phyloP scores from a whole-genome alignment of 225 moss, liverwort and hornwort genomes.

The Pseudoscleropodium purum region DNA sequence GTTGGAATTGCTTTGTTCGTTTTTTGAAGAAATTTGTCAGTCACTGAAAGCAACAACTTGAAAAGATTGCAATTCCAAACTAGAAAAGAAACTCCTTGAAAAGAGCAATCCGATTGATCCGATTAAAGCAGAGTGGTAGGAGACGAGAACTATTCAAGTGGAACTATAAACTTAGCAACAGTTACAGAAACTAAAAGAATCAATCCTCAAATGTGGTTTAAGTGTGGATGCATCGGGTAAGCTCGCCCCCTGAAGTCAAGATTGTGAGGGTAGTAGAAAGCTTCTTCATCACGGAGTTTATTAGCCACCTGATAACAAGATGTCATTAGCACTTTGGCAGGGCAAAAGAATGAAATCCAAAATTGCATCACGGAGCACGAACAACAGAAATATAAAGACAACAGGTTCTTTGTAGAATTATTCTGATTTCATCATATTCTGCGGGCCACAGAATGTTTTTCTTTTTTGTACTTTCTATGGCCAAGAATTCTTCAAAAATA shows the following conservation, averaged over 20 bases:
- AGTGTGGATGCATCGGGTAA: slow-evolving; percentile 88
- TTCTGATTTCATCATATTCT: background rate
- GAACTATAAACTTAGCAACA: no score
- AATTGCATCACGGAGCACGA: background rate
- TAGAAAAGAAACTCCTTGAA: no score
- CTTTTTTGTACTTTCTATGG: background rate
- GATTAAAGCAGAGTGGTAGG: no score
- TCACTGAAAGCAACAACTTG: no score
- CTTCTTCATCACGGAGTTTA: slow-evolving; percentile 58
- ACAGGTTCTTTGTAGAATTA: background rate
- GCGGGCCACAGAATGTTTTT: background rate
- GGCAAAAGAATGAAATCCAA: background rate
- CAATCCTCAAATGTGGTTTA: slow-evolving; percentile 47
- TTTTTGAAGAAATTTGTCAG: no score
- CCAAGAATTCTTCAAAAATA: background rate
- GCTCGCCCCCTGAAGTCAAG: slow-evolving; percentile 89
- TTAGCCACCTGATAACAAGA: slow-evolving; percentile 54
- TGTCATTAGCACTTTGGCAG: background rate
- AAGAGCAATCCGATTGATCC: no score
- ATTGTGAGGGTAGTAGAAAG: slow-evolving; percentile 86
- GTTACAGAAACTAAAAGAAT: no score
- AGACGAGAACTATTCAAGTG: no score
- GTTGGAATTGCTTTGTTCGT: no score
- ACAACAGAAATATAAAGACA: background rate
- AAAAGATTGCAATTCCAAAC: no score